Evolutionary conservation across 495 filamentous ascomycete species (phyloP).

Genomic region (Letharia columbiana): DNA sequence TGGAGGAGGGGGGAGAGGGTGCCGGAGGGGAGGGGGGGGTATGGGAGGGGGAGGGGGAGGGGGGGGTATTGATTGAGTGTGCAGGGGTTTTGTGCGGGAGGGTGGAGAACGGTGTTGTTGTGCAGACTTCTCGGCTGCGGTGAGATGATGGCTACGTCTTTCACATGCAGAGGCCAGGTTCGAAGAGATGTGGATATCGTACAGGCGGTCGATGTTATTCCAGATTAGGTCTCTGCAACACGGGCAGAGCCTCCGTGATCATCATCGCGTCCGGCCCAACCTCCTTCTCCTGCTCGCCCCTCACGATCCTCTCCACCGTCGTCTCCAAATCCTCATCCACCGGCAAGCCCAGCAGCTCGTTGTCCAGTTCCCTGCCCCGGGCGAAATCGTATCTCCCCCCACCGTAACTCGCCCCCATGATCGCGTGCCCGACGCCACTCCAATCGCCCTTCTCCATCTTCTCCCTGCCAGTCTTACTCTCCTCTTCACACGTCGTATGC

Average conservation of each 20-base stretch:
- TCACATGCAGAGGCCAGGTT: not conserved
- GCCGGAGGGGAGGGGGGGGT: slow-evolving; percentile 37
- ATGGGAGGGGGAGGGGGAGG: slow-evolving; percentile 29
- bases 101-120: not conserved
- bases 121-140: not conserved
- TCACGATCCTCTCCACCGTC: slow-evolving; percentile 29
- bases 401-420: slow-evolving; percentile 28
- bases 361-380: slow-evolving; percentile 27
- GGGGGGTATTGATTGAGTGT: slow-evolving; percentile 11
- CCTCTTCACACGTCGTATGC: slow-evolving; percentile 29
- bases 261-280: slow-evolving; percentile 1
- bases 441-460: slow-evolving; percentile 35
- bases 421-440: slow-evolving; percentile 27
- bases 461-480: slow-evolving; percentile 26
- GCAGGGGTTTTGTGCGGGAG: not conserved
- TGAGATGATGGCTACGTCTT: not conserved
- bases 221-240: not conserved
- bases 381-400: slow-evolving; percentile 31
- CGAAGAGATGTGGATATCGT: not conserved
- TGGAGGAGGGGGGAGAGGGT: slow-evolving; percentile 52
- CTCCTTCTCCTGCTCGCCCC: slow-evolving; percentile 9
- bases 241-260: not conserved
- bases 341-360: slow-evolving; percentile 30
- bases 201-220: not conserved
- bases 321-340: slow-evolving; percentile 26